Conservation (phyloP, 305 asterid genomes). For the Caryopteris hybrid region DNA sequence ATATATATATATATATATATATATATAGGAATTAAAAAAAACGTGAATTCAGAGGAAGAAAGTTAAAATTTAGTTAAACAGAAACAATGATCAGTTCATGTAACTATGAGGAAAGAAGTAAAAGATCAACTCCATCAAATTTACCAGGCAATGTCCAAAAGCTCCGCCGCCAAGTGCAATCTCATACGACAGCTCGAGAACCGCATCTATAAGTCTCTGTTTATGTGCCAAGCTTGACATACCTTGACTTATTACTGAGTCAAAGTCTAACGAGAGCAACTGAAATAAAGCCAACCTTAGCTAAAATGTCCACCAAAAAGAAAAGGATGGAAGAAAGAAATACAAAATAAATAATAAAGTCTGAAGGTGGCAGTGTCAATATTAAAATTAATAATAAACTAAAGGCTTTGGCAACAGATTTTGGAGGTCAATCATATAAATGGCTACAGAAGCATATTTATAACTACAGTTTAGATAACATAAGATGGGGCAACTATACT, state of each 20-base stretch:
- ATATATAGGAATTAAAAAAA: neutral
- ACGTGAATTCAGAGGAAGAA: neutral
- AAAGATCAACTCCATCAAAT: conserved; percentile 8
- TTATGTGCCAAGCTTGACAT: conserved; percentile 53
- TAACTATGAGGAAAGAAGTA: neutral
- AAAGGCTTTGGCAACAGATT: conserved; percentile 5
- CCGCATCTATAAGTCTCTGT: conserved; percentile 55
- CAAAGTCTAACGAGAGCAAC: conserved; percentile 63
- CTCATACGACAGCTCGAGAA: conserved; percentile 61
- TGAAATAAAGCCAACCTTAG: conserved; percentile 34
- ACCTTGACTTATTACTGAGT: conserved; percentile 64
- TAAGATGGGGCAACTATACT: neutral
- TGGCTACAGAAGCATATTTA: neutral
- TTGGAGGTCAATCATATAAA: neutral
- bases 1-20: too few relatives aligned
- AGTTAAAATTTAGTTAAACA: neutral
- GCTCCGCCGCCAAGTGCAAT: conserved; percentile 71
- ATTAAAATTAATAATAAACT: neutral
- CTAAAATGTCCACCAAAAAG: neutral
- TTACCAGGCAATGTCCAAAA: conserved; percentile 80
- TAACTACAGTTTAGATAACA: neutral
- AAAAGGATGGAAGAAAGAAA: neutral
- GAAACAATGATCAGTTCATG: neutral
- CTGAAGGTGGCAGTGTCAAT: neutral
- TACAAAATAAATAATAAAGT: conserved; percentile 7